phyloP scores from a whole-genome alignment of 2,329 filamentous ascomycete genomes.

The Penicillium hordei region DNA sequence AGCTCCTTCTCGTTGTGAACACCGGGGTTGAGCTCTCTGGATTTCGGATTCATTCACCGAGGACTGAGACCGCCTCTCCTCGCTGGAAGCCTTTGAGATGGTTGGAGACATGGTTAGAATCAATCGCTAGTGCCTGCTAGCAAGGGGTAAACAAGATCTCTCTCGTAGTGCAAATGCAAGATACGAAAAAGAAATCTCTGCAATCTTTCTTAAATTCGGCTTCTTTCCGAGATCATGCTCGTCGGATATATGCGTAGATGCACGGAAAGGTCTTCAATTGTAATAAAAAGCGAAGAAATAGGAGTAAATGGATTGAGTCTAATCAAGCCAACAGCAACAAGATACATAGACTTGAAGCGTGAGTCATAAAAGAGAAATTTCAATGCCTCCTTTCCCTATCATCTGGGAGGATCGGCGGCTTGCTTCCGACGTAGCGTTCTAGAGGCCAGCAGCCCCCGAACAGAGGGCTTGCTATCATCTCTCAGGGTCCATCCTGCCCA shows the following conservation, averaged over 20 bases:
- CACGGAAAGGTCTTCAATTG: background rate
- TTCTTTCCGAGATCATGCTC: conserved; percentile 13
- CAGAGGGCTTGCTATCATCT: conserved; percentile 2
- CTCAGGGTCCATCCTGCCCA: conserved; percentile 3
- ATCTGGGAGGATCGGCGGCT: conserved; percentile 2
- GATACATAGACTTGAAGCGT: conserved; percentile 4
- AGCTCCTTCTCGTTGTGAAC: conserved; percentile 11
- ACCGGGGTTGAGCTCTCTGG: conserved; percentile 16
- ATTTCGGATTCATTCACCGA: conserved; percentile 13
- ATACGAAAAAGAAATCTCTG: background rate
- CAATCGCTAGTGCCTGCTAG: background rate
- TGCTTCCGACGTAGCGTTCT: background rate
- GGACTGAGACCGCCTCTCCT: conserved; percentile 9
- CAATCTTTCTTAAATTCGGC: conserved; percentile 1
- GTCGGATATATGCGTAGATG: background rate
- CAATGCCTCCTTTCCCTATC: background rate
- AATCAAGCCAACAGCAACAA: background rate
- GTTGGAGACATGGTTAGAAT: conserved; percentile 13
- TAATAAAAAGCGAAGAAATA: background rate
- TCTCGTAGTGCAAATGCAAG: background rate
- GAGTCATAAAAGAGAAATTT: conserved; percentile 17
- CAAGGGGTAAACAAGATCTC: background rate
- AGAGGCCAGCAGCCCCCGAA: background rate
- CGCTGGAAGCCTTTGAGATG: conserved; percentile 15
- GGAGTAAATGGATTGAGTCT: background rate